phyloP scores from a whole-genome alignment of 306 rosid genomes.

The Cucurbita ficifolia region DNA sequence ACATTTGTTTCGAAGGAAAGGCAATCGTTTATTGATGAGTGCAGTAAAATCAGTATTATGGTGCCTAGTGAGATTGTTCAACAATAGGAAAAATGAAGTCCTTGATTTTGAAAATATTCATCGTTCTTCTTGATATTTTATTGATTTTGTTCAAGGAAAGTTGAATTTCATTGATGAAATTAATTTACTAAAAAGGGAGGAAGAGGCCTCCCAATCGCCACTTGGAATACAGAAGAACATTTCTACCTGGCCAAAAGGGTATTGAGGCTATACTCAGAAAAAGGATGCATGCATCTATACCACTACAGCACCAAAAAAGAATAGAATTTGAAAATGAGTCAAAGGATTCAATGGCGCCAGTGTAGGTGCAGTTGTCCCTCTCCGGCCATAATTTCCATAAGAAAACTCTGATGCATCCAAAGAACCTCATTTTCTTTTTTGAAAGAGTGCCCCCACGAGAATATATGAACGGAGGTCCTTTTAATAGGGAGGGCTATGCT shows the following conservation, averaged over 20 bases:
- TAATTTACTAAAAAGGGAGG: neutral
- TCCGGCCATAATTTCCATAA: neutral
- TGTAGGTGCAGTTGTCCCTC: neutral
- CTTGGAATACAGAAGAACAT: neutral
- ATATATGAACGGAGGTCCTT: neutral
- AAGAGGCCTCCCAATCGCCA: neutral
- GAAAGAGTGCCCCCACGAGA: neutral
- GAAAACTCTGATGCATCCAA: neutral
- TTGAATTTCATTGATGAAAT: neutral
- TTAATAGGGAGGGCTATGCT: neutral
- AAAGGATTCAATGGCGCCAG: neutral
- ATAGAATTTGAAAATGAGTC: neutral
- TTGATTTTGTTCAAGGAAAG: neutral
- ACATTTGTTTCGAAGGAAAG: neutral
- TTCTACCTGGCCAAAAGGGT: neutral
- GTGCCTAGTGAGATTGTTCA: neutral
- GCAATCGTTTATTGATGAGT: neutral
- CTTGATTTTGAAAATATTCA: neutral
- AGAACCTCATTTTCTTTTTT: neutral
- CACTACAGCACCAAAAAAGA: neutral
- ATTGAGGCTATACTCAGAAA: neutral
- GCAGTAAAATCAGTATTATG: neutral
- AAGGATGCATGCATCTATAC: neutral
- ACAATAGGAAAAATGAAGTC: neutral
- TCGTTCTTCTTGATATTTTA: neutral